phyloP scores from a whole-genome alignment of 176 grass and related monocot genomes.

The bread wheat (Triticum aestivum) region DNA sequence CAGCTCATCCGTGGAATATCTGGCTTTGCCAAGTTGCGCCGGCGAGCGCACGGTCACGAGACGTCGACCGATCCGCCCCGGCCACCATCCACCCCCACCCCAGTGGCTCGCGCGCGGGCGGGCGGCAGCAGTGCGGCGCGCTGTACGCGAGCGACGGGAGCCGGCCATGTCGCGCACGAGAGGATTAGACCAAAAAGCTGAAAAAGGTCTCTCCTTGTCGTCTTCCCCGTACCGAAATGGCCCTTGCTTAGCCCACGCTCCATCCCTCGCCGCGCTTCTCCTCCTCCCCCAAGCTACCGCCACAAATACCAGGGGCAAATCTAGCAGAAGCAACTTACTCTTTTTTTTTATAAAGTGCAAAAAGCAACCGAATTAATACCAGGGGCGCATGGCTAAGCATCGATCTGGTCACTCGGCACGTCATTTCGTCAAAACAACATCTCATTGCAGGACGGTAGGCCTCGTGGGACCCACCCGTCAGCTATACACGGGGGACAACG shows the following conservation, averaged over 20 bases:
- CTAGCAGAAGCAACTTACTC: neutral
- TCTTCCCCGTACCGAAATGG: neutral
- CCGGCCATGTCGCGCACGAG: neutral
- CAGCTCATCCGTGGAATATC: neutral
- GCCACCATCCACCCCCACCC: too few species aligned
- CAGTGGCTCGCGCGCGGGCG: too few species aligned
- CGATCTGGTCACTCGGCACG: too few species aligned
- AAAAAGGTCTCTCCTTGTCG: neutral
- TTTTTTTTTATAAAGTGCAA: too few species aligned
- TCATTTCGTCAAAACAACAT: neutral
- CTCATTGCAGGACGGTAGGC: too few species aligned
- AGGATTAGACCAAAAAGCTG: neutral
- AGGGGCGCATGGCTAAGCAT: too few species aligned
- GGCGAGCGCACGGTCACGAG: neutral
- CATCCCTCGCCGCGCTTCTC: neutral
- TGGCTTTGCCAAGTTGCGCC: neutral
- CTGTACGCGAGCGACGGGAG: neutral
- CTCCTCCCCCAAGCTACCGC: neutral
- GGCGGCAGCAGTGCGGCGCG: neutral
- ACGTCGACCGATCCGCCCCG: neutral
- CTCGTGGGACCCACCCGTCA: neutral
- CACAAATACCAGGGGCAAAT: neutral
- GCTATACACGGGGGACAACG: too few species aligned
- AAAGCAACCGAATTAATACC: too few species aligned
- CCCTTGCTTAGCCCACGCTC: neutral